Percentiles rank a stretch among this genome's conserved stretches.
These are phyloP conservation scores for Salix udensis DNA, from an alignment of 345 rosid genomes.

Conservation along the genomic window DNA sequence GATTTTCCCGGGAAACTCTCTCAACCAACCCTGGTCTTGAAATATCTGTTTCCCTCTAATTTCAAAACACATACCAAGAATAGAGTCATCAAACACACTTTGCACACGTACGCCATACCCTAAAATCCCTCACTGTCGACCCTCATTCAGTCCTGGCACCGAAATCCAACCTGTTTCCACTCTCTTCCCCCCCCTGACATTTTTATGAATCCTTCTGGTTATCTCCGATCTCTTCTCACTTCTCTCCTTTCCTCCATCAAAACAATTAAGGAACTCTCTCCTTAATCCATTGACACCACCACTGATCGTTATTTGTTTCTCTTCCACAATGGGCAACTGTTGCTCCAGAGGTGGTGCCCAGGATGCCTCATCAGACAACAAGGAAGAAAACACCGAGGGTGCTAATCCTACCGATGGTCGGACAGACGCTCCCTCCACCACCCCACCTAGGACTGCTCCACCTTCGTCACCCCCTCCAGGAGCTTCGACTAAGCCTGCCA, in stretches of 20 bases:
- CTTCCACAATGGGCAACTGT: conserved; percentile 62
- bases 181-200: neutral
- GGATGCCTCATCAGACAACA: conserved; percentile 23
- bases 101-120: neutral
- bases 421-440: conserved; percentile 20
- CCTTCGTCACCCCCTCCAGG: conserved; percentile 18
- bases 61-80: neutral
- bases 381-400: conserved; percentile 20
- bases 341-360: conserved; percentile 52
- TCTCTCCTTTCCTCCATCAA: neutral
- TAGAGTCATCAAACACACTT: conserved; percentile 11
- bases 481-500: conserved; percentile 28
- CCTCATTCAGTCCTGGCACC: neutral
- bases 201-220: neutral
- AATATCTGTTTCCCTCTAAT: neutral
- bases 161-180: conserved; percentile 23
- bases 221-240: conserved; percentile 25
- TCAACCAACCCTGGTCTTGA: neutral
- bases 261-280: neutral
- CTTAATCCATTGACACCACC: neutral
- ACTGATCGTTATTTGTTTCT: neutral
- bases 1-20: conserved; percentile 15
- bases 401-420: conserved; percentile 8
- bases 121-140: conserved; percentile 20
- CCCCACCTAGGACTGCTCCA: conserved; percentile 14